Percentiles rank a stretch among this genome's conserved stretches.
phyloP scores from a whole-genome alignment of 2,329 filamentous ascomycete genomes.

The Davidsoniella neocaledoniae region DNA sequence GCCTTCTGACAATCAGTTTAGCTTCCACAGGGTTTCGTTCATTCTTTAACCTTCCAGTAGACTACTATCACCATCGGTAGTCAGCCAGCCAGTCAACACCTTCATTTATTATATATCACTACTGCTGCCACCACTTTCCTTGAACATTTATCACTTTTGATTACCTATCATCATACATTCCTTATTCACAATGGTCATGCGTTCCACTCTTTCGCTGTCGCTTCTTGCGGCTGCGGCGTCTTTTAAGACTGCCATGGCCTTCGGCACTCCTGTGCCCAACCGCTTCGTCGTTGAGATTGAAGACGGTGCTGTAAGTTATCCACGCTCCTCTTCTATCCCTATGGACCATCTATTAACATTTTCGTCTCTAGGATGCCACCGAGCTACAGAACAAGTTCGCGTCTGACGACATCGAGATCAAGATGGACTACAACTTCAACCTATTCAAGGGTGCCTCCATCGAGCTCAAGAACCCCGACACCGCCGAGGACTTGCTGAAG shows the following conservation, averaged over 20 bases:
- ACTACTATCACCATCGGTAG: too few species aligned
- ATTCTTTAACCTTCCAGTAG: slow-evolving; percentile 1
- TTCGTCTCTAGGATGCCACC: slow-evolving; percentile 23
- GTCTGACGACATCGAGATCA: slow-evolving; percentile 24
- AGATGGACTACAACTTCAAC: slow-evolving; percentile 31
- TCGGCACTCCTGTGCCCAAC: slow-evolving; percentile 22
- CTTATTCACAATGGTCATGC: slow-evolving; percentile 21
- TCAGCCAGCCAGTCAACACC: too few species aligned
- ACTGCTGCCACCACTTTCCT: not conserved
- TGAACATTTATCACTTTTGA: not conserved
- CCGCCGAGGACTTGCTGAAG: slow-evolving; percentile 25
- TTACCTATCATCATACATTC: not conserved
- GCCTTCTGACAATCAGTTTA: too few species aligned
- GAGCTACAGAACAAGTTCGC: slow-evolving; percentile 23
- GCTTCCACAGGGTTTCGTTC: slow-evolving; percentile 1
- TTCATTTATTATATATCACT: not conserved
- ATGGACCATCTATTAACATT: not conserved
- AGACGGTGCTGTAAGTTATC: slow-evolving; percentile 26
- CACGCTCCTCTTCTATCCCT: not conserved
- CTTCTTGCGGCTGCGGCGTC: slow-evolving; percentile 21
- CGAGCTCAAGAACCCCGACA: slow-evolving; percentile 30
- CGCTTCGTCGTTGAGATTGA: slow-evolving; percentile 38
- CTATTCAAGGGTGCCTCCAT: slow-evolving; percentile 39
- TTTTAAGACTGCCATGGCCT: slow-evolving; percentile 16
- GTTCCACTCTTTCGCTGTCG: slow-evolving; percentile 20